A percentile compares a stretch with the other conserved stretches of the same genome.
phyloP scores from a whole-genome alignment of 2,329 filamentous ascomycete species.

The Leptographium wingfieldii region DNA sequence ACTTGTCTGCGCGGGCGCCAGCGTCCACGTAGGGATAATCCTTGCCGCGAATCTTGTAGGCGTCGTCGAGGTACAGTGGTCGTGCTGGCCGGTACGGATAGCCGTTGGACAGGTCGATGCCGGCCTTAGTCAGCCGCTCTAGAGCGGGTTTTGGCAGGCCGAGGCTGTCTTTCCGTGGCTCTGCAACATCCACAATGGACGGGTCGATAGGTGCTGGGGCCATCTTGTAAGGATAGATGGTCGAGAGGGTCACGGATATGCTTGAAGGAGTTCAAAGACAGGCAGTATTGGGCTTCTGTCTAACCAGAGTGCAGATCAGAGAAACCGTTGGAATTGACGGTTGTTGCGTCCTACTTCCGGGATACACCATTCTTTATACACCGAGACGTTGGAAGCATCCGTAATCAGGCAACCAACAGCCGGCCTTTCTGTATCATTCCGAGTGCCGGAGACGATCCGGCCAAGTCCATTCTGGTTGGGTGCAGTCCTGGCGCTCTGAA shows the following conservation, averaged over 20 bases:
- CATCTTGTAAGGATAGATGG: constrained; percentile 19
- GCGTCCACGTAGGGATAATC: constrained; percentile 45
- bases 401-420: background rate
- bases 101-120: constrained; percentile 55
- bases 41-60: constrained; percentile 49
- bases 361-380: background rate
- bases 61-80: constrained; percentile 58
- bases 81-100: constrained; percentile 58
- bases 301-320: background rate
- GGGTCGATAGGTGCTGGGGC: constrained; percentile 47
- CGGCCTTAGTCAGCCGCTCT: constrained; percentile 51
- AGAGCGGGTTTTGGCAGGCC: constrained; percentile 44
- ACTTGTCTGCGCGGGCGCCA: constrained; percentile 50
- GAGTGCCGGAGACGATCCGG: background rate
- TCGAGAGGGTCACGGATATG: background rate
- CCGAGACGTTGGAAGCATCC: background rate
- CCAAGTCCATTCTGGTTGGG: background rate
- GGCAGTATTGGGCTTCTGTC: too few relatives aligned
- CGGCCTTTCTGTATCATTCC: background rate
- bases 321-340: background rate
- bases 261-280: too few relatives aligned
- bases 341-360: background rate
- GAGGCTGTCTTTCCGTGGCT: constrained; percentile 51
- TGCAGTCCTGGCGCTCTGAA: background rate
- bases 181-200: constrained; percentile 48